These are phyloP conservation scores for Sarocladium oryzae DNA, from an alignment of 2,329 filamentous ascomycete species.

Conservation along the genomic window DNA sequence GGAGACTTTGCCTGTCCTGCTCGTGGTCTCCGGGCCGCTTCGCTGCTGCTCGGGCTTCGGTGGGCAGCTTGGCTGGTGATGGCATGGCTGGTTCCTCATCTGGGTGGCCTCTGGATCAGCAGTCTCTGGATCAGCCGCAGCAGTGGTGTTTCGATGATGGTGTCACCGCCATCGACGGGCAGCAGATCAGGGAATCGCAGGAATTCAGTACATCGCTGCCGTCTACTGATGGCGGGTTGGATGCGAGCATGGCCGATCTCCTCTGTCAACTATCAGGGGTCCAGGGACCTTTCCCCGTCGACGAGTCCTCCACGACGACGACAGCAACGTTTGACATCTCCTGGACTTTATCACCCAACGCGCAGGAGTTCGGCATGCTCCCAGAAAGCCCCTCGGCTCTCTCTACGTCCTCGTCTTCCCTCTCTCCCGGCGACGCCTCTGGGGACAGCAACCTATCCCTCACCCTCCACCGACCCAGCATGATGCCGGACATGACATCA, in stretches of 20 bases:
- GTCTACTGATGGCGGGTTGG: not conserved
- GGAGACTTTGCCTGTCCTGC: slow-evolving; percentile 28
- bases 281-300: not conserved
- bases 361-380: slow-evolving; percentile 17
- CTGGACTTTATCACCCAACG: not conserved
- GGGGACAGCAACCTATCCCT: slow-evolving; percentile 13
- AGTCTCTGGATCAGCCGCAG: no score
- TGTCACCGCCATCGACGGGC: not conserved
- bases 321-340: not conserved
- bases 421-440: slow-evolving; percentile 13
- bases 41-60: slow-evolving; percentile 13
- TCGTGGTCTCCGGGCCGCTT: slow-evolving; percentile 17
- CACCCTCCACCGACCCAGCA: slow-evolving; percentile 22
- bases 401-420: slow-evolving; percentile 16
- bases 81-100: not conserved
- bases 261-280: not conserved
- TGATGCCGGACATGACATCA: slow-evolving; percentile 23
- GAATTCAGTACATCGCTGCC: not conserved
- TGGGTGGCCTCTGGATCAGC: not conserved
- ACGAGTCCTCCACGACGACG: not conserved
- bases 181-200: not conserved
- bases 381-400: slow-evolving; percentile 18
- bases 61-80: not conserved
- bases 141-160: not conserved
- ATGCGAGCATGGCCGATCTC: not conserved